Evolutionary conservation across 202 grass and related monocot genomes (phyloP).

Genomic region (Digitaria exilis): DNA sequence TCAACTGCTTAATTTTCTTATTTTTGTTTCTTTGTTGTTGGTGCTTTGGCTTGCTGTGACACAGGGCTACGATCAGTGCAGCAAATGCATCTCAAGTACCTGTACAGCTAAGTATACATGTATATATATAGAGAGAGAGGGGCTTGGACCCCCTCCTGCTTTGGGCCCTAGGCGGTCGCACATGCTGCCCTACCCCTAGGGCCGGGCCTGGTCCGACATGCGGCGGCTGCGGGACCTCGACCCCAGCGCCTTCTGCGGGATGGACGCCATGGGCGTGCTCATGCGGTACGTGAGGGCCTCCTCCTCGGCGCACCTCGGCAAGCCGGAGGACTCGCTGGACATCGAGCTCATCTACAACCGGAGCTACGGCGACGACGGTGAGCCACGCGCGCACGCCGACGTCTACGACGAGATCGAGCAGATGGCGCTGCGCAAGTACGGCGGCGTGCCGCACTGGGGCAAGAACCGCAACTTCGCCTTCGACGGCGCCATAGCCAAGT

Average conservation of each 20-base stretch:
- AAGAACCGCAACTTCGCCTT: slow-evolving; percentile 87
- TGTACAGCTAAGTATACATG: too few species aligned
- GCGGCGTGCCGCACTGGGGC: slow-evolving; percentile 74
- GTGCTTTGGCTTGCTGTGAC: too few species aligned
- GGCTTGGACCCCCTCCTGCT: too few species aligned
- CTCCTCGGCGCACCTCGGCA: slow-evolving; percentile 64
- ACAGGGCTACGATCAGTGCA: too few species aligned
- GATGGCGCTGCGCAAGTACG: slow-evolving; percentile 69
- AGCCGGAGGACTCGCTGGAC: slow-evolving; percentile 59
- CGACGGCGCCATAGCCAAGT: too few species aligned
- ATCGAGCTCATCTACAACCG: slow-evolving; percentile 69
- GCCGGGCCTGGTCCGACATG: too few species aligned
- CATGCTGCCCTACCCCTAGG: too few species aligned
- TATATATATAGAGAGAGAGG: too few species aligned
- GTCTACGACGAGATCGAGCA: slow-evolving; percentile 80
- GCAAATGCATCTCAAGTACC: too few species aligned
- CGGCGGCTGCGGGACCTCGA: slow-evolving; percentile 61
- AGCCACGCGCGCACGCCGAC: slow-evolving; percentile 46
- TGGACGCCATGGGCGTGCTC: slow-evolving; percentile 49
- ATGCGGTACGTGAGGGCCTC: slow-evolving; percentile 72
- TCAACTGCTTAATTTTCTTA: too few species aligned
- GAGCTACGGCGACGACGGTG: slow-evolving; percentile 24
- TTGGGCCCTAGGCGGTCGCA: too few species aligned
- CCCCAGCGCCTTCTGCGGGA: slow-evolving; percentile 15
- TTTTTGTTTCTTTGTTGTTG: too few species aligned